Evolutionary conservation across 495 filamentous ascomycete genomes (phyloP), one percentile per base, ranked within the genome.

Genomic region (Sabuloglossum arenarium): DNA sequence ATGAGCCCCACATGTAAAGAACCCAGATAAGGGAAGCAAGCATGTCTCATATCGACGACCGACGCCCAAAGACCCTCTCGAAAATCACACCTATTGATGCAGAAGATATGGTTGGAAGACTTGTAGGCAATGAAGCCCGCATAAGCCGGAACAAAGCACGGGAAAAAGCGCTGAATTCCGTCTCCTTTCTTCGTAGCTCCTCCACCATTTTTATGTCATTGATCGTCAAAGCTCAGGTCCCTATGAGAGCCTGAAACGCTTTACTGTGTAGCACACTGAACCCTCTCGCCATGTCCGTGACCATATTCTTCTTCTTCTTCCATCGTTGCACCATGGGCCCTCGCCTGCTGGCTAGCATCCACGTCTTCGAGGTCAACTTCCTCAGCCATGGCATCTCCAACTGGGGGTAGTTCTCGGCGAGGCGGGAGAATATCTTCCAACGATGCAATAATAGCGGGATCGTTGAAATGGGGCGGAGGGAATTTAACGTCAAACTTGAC

Each of bases 401-500:
- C 86, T 45, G 85, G 79, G 28, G 76, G 69, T 61, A 80, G 70
- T 24, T 80, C 60, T 30, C 71, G 65, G 14, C 88, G 80, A 1
- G 82, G 68, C 1, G 91, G 90, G 30, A 99, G 80, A 51, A 95
- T 82, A 58, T 78, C 69, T 61, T 91, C 87, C 27, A 99, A 79
- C 51, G 77, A 70, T 49, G 72, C 65, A 50, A 76, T 67, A 62
- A 74, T 72, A 60, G 78, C 68, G 0, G 59, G 59, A 4, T 66
- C 62, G 63, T 66, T 59, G 81, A 82, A 8, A 73, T 71, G 6
- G 68, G 66, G 5, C 70, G 66, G 47, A 19, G 91, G 91, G 79
- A 99, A 96, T 70, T 93, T 94, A 72, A 99, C 88, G 59, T 85
- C 80, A 74, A 99, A 99, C 68, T 93, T 87, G 65, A 97, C 85